Evolutionary conservation across 495 filamentous ascomycete genomes (phyloP), one percentile per base, ranked within the genome.

Genomic region (Ramalina peruviana): DNA sequence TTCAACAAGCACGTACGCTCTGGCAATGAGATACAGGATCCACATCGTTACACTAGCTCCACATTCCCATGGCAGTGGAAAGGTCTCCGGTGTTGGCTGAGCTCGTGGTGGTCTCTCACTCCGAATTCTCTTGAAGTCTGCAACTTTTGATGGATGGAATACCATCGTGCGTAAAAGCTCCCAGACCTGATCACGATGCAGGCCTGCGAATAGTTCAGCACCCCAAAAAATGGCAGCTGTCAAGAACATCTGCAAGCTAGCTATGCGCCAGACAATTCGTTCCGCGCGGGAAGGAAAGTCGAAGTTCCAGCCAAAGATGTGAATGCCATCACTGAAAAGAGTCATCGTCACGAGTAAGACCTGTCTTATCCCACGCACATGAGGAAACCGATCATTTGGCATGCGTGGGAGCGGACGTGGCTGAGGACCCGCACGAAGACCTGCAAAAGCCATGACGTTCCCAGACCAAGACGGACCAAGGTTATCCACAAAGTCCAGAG

Each of bases 371-470:
- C 4, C 72, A 69, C 45, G 86, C 56, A 81, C 81, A 86, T 3
- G 15, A 25, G 53, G 49, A 26, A 58, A 40, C 15, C 44, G 16
- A 36, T 55, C 49, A 40, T 58, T 58, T 39, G 42, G 25, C 20
- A 58, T 33, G 1, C 55, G 52, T 25, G 55, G 46, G 36, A 54
- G 23, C 3, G 55, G 55, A 42, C 55, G 36, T 21, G 36, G 17
- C 15, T 27, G 39, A 6, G 51, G 55, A 19, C 43, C 48, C 13
- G 36, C 17, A 1, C 48, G 48, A 26, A 58, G 48, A 11, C 85
- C 75, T 51, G 79, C 84, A 63, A 87, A 83, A 25, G 82, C 83
- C 27, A 84, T 85, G 38, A 82, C 78, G 64, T 89, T 81, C 3
- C 73, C 69, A 44, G 88, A 57, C 84, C 82, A 87, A 1, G 48